Evolutionary conservation across 495 filamentous ascomycete species (phyloP).

Genomic region (Daldinia loculata): DNA sequence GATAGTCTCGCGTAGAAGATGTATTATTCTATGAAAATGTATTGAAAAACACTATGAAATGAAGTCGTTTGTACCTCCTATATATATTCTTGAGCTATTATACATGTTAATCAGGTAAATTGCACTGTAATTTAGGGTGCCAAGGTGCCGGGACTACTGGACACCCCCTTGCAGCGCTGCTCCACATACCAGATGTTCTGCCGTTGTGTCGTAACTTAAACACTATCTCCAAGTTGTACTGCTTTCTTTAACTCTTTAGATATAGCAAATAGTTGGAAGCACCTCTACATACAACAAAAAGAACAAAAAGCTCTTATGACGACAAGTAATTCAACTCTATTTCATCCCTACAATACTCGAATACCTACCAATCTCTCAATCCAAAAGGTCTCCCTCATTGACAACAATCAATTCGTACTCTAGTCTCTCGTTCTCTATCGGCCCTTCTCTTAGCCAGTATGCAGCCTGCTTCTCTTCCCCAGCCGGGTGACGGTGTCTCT

Average conservation of each 20-base stretch:
- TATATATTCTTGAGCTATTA: background rate
- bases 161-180: background rate
- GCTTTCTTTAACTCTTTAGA: too few species aligned
- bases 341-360: background rate
- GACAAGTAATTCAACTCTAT: background rate
- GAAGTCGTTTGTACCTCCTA: background rate
- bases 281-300: too few species aligned
- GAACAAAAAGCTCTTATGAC: background rate
- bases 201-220: too few species aligned
- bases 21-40: background rate
- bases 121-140: background rate
- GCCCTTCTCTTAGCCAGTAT: constrained; percentile 21
- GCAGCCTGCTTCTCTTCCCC: constrained; percentile 1
- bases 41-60: background rate
- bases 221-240: too few species aligned
- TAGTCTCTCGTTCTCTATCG: constrained; percentile 19
- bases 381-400: background rate
- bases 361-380: background rate
- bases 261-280: background rate
- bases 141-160: background rate
- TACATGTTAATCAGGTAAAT: background rate
- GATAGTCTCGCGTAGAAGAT: background rate
- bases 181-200: background rate
- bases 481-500: constrained; percentile 9
- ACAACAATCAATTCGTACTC: background rate